phyloP scores from a whole-genome alignment of 169 alveolate species.

The Pseudocohnilembus persalinus region DNA sequence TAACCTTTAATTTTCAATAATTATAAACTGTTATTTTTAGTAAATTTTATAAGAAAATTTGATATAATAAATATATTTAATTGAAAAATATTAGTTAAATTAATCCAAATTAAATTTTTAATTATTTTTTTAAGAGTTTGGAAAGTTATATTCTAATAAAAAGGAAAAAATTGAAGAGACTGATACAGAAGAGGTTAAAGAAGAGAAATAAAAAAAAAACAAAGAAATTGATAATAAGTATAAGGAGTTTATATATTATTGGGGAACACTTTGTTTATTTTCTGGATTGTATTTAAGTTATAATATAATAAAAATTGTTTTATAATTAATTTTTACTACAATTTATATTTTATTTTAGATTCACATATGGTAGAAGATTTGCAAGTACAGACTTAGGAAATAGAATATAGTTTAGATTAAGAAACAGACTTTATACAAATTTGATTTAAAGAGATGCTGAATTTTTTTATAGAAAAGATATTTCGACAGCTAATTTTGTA shows the following conservation, averaged over 20 bases:
- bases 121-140: neutral
- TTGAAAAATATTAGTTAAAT: too few relatives aligned
- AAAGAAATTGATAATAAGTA: conserved; percentile 15
- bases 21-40: too few relatives aligned
- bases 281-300: conserved; percentile 10
- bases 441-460: conserved; percentile 26
- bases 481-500: conserved; percentile 24
- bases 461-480: conserved; percentile 9
- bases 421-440: conserved; percentile 22
- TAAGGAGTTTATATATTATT: conserved; percentile 10
- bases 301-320: neutral
- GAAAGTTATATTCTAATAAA: neutral
- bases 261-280: conserved; percentile 31
- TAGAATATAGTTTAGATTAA: conserved; percentile 33
- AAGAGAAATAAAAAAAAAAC: conserved; percentile 23
- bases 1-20: too few relatives aligned
- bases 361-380: conserved; percentile 27
- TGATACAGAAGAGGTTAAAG: neutral
- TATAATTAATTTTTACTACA: neutral
- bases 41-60: too few relatives aligned
- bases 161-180: conserved; percentile 11
- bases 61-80: too few relatives aligned
- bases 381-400: conserved; percentile 31
- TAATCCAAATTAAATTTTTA: too few relatives aligned
- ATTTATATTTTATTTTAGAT: neutral